Evolutionary conservation across 2,329 filamentous ascomycete genomes (phyloP).

Genomic region (Chaetothyriales sp.): DNA sequence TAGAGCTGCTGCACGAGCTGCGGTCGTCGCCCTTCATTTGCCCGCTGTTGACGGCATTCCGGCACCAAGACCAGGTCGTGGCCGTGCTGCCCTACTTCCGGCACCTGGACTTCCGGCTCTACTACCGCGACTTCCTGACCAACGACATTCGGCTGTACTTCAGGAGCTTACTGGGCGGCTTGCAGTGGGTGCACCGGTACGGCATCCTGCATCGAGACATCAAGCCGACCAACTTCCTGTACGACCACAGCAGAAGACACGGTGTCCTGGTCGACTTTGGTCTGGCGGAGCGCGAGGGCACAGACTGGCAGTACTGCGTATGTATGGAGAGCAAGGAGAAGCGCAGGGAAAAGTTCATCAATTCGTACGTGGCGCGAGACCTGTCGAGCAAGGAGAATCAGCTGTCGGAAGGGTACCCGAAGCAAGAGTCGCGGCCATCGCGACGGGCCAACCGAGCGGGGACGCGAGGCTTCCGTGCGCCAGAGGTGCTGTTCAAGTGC

Average conservation of each 20-base stretch:
- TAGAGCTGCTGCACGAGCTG: constrained; percentile 81
- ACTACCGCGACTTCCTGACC: constrained; percentile 81
- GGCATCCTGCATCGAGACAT: constrained; percentile 88
- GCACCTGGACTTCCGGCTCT: constrained; percentile 79
- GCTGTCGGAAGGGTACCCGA: constrained; percentile 58
- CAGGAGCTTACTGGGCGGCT: constrained; percentile 68
- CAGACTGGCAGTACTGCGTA: constrained; percentile 64
- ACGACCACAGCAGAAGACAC: constrained; percentile 39
- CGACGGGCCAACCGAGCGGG: constrained; percentile 86
- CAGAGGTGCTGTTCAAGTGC: constrained; percentile 93
- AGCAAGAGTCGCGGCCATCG: constrained; percentile 74
- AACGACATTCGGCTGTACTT: constrained; percentile 82
- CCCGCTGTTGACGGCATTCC: constrained; percentile 92
- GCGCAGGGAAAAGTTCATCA: constrained; percentile 36
- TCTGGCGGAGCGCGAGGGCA: constrained; percentile 62
- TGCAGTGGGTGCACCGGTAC: constrained; percentile 67
- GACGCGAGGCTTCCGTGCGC: constrained; percentile 86
- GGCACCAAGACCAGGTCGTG: constrained; percentile 83
- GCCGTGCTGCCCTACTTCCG: constrained; percentile 91
- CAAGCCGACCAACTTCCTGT: constrained; percentile 56
- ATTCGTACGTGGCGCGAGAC: constrained; percentile 22
- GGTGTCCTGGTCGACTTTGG: constrained; percentile 98
- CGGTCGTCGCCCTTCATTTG: constrained; percentile 73
- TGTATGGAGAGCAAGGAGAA: constrained; percentile 53
- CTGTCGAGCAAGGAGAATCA: constrained; percentile 19